Conservation (phyloP, 768 basidiomycete species). For the Russula sp. region DNA sequence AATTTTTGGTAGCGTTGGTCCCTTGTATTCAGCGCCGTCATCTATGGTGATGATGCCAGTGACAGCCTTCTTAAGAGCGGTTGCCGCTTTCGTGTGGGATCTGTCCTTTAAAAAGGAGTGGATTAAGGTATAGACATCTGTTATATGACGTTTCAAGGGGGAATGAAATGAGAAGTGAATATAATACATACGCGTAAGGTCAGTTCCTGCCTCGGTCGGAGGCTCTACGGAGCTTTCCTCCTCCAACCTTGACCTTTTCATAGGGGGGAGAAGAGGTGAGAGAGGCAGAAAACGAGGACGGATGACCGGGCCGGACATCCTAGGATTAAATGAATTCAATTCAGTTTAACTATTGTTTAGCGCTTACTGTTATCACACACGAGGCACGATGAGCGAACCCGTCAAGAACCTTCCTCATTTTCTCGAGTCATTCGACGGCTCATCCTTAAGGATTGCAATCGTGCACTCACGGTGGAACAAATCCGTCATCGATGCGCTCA, state of each 20-base stretch:
- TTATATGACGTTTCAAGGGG: neutral
- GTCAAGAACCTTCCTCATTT: conserved; percentile 78
- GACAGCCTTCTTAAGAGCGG: conserved; percentile 70
- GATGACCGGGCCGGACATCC: conserved; percentile 8
- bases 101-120: conserved; percentile 67
- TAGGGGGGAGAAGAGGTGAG: neutral
- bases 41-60: conserved; percentile 59
- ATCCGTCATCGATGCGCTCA: conserved; percentile 76
- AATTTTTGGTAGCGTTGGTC: conserved; percentile 61
- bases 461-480: conserved; percentile 98
- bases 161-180: neutral
- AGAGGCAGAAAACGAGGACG: neutral
- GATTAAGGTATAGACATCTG: conserved; percentile 75
- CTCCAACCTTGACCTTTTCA: neutral
- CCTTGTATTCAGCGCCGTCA: conserved; percentile 48
- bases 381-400: conserved; percentile 36
- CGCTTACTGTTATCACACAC: neutral
- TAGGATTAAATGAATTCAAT: neutral
- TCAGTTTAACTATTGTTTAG: neutral
- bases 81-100: conserved; percentile 66
- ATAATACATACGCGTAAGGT: conserved; percentile 15
- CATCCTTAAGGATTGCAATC: conserved; percentile 79
- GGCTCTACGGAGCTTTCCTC: neutral
- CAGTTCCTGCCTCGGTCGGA: neutral
- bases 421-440: conserved; percentile 68